These are phyloP conservation scores for Byssoonygena ceratinophila DNA, from an alignment of 2,329 filamentous ascomycete species.

Conservation along the genomic window DNA sequence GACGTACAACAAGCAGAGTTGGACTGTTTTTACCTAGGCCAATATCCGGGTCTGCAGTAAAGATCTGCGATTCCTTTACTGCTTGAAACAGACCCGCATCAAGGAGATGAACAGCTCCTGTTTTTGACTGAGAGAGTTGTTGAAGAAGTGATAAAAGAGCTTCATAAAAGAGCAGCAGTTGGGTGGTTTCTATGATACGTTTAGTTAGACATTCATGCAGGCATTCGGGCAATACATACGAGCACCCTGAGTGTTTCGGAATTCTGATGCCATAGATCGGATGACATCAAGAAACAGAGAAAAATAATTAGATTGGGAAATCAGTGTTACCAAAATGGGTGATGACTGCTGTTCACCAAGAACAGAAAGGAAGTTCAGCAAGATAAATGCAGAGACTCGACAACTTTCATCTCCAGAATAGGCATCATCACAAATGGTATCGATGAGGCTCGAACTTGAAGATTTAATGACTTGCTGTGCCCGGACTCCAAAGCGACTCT, in stretches of 20 bases:
- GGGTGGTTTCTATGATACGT: constrained; percentile 40
- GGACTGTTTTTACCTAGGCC: constrained; percentile 51
- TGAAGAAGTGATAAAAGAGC: constrained; percentile 73
- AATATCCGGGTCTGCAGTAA: constrained; percentile 82
- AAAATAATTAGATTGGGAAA: constrained; percentile 82
- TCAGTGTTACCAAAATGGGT: constrained; percentile 62
- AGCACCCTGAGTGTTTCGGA: constrained; percentile 47
- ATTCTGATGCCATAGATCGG: constrained; percentile 63
- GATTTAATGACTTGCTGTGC: constrained; percentile 62
- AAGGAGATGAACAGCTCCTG: constrained; percentile 77
- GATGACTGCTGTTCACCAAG: constrained; percentile 63
- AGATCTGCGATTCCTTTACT: constrained; percentile 71
- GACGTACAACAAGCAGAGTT: constrained; percentile 9
- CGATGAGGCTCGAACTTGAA: constrained; percentile 70
- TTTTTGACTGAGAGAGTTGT: constrained; percentile 69
- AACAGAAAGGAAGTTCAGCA: constrained; percentile 68
- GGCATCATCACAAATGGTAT: constrained; percentile 84
- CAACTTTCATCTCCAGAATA: constrained; percentile 72
- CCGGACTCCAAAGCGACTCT: constrained; percentile 22
- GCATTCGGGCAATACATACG: constrained; percentile 37
- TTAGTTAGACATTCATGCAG: not conserved
- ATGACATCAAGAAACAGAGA: constrained; percentile 83
- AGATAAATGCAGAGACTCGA: constrained; percentile 72
- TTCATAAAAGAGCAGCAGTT: constrained; percentile 53
- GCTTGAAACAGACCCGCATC: constrained; percentile 79